Conservation (phyloP, 257 asterid species). For the Solanum sejunctum region DNA sequence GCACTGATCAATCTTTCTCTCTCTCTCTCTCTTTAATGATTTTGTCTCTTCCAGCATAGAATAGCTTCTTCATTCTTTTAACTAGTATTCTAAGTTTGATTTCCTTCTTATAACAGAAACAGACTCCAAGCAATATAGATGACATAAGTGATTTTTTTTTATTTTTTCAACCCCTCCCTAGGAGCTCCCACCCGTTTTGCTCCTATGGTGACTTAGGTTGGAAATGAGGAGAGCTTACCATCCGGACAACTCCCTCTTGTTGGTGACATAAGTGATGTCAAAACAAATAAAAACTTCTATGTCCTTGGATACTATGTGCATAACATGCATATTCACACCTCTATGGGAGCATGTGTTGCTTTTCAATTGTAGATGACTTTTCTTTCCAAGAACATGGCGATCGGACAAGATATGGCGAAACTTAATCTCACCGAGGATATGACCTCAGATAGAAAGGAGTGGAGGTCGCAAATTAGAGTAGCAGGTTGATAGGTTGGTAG, state of each 20-base stretch:
- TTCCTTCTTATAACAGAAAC: background rate
- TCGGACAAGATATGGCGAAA: no score
- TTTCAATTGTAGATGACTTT: background rate
- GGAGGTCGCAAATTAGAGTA: no score
- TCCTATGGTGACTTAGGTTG: no score
- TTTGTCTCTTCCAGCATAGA: conserved; percentile 2
- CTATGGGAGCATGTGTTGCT: background rate
- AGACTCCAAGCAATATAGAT: background rate
- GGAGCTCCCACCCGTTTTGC: no score
- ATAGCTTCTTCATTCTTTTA: background rate
- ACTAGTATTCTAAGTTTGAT: background rate
- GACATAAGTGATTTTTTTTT: no score
- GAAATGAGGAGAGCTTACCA: no score
- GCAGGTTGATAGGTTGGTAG: no score
- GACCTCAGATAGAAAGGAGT: no score
- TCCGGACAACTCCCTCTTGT: no score
- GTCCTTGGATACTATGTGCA: background rate
- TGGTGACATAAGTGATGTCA: background rate
- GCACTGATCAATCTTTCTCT: background rate
- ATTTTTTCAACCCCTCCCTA: no score
- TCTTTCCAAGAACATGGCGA: background rate
- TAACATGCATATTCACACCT: background rate
- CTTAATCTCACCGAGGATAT: no score
- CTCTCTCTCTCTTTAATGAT: background rate
- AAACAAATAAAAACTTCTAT: background rate